Conservation (phyloP, 2,329 filamentous ascomycete genomes). For the Volutella citrinella region DNA sequence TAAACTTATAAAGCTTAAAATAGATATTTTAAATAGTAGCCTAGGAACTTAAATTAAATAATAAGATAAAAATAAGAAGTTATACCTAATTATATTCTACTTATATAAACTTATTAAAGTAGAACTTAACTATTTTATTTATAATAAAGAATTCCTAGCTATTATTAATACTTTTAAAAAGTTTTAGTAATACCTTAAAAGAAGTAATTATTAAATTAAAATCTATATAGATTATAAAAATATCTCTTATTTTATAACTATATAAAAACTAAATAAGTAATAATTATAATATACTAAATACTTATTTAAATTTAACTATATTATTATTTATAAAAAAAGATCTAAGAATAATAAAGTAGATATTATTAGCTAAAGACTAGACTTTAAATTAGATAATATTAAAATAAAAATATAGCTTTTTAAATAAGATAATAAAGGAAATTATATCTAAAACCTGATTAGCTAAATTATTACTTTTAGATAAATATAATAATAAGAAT, state of each 20-base stretch:
- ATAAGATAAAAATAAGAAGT: background rate
- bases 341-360: background rate
- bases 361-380: background rate
- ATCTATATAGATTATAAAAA: background rate
- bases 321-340: background rate
- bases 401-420: background rate
- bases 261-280: background rate
- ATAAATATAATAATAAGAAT: no score
- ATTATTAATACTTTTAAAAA: background rate
- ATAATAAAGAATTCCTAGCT: slow-evolving; percentile 1
- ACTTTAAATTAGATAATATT: background rate
- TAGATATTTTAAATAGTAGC: background rate
- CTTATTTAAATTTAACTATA: background rate
- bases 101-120: background rate
- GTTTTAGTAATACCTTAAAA: background rate
- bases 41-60: background rate
- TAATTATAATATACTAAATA: background rate
- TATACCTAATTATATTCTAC: background rate
- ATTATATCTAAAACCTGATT: no score
- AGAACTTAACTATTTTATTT: background rate
- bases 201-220: background rate
- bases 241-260: background rate
- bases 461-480: no score
- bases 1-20: background rate
- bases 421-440: background rate